These are phyloP conservation scores for Triticum aestivum DNA, from an alignment of 176 grass and related monocot species.

Conservation along the genomic window DNA sequence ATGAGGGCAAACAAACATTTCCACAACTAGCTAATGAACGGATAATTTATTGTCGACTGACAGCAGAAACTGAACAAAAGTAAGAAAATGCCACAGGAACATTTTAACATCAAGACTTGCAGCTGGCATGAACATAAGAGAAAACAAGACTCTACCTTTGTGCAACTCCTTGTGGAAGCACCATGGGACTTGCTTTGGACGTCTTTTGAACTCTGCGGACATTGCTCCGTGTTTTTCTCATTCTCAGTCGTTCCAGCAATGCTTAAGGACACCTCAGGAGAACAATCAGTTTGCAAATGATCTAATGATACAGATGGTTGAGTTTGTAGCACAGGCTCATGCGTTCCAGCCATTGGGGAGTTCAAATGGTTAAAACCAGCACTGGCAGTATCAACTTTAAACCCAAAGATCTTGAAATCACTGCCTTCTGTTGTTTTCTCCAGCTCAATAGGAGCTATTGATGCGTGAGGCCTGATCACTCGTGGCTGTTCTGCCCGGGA, in stretches of 20 bases:
- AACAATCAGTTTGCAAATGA: conserved; percentile 49
- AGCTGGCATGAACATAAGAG: neutral
- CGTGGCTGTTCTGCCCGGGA: conserved; percentile 38
- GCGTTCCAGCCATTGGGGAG: conserved; percentile 47
- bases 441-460: conserved; percentile 56
- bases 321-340: conserved; percentile 45
- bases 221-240: conserved; percentile 51
- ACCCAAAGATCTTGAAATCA: conserved; percentile 85
- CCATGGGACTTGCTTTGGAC: conserved; percentile 56
- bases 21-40: neutral
- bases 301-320: conserved; percentile 34
- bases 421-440: conserved; percentile 63
- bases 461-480: conserved; percentile 57
- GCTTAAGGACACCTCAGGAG: conserved; percentile 67
- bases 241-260: conserved; percentile 51
- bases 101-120: neutral
- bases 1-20: neutral
- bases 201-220: conserved; percentile 53
- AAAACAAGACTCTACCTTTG: conserved; percentile 57
- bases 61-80: neutral
- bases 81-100: neutral
- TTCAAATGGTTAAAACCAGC: conserved; percentile 47
- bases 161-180: conserved; percentile 76
- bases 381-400: conserved; percentile 62
- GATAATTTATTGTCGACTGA: neutral